Evolutionary conservation across 805 yeast genomes (phyloP).

Genomic region (Metschnikowia picachoensis): DNA sequence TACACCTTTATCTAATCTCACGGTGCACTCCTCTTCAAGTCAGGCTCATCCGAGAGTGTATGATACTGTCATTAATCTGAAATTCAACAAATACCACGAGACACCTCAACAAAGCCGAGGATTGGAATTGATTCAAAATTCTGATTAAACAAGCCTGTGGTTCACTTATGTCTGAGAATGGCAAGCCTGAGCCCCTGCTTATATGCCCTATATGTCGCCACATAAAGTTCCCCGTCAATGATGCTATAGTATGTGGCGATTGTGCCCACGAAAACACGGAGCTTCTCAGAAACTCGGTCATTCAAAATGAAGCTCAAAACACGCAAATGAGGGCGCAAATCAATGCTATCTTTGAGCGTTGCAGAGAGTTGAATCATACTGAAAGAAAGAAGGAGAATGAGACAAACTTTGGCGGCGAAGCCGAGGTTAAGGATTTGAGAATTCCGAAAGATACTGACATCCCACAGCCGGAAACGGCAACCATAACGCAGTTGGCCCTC

Average conservation of each 20-base stretch:
- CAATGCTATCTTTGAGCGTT: slow-evolving; percentile 23
- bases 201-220: slow-evolving; percentile 18
- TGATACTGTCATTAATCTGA: too few species aligned
- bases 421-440: not conserved
- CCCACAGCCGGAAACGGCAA: slow-evolving; percentile 4
- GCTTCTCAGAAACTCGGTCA: slow-evolving; percentile 23
- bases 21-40: slow-evolving; percentile 1
- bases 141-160: not conserved
- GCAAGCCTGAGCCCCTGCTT: not conserved
- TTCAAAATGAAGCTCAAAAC: slow-evolving; percentile 25
- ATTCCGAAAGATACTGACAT: not conserved
- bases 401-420: not conserved
- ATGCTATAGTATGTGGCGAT: slow-evolving; percentile 21
- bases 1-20: slow-evolving; percentile 9
- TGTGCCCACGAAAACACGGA: slow-evolving; percentile 22
- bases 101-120: not conserved
- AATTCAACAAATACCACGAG: not conserved
- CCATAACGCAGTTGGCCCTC: slow-evolving; percentile 24
- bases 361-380: slow-evolving; percentile 13
- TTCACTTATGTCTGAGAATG: slow-evolving; percentile 10
- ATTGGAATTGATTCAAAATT: not conserved
- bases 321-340: slow-evolving; percentile 21
- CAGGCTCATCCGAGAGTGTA: not conserved
- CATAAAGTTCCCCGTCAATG: slow-evolving; percentile 4
- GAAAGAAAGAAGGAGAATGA: not conserved